Conservation (phyloP, 2,329 filamentous ascomycete genomes). For the Sordariomycetes sp. region DNA sequence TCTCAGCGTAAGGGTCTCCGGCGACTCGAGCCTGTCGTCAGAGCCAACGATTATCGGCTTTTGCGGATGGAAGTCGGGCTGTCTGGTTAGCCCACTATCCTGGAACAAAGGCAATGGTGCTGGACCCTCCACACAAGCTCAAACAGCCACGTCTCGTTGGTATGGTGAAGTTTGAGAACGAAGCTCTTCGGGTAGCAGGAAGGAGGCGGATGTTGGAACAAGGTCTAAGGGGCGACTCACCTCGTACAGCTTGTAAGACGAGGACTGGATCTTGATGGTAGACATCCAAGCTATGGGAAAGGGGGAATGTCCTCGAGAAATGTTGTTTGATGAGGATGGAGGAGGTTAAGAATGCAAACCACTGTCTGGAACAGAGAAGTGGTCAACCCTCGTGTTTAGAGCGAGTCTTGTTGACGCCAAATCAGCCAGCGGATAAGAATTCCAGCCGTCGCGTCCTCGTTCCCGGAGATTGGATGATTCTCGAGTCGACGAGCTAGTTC, state of each 20-base stretch:
- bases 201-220: conserved; percentile 17
- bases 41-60: conserved; percentile 45
- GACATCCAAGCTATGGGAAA: conserved; percentile 45
- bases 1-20: conserved; percentile 44
- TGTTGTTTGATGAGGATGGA: conserved; percentile 20
- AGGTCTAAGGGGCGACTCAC: conserved; percentile 35
- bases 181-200: background rate
- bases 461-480: conserved; percentile 28
- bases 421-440: too few relatives aligned
- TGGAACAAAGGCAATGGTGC: conserved; percentile 1
- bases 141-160: background rate
- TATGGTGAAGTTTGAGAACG: background rate
- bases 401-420: too few relatives aligned
- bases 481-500: conserved; percentile 8
- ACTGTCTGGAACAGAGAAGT: conserved; percentile 27
- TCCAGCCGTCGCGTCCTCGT: conserved; percentile 16
- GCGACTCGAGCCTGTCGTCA: conserved; percentile 48
- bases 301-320: conserved; percentile 19
- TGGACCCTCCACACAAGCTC: background rate
- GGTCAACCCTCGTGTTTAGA: conserved; percentile 20
- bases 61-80: conserved; percentile 46
- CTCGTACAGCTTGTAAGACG: conserved; percentile 50
- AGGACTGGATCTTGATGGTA: conserved; percentile 45
- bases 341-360: conserved; percentile 22
- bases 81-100: conserved; percentile 3